phyloP scores from a whole-genome alignment of 1,139 yeast species.

The Arxiozyma slooffiae region DNA sequence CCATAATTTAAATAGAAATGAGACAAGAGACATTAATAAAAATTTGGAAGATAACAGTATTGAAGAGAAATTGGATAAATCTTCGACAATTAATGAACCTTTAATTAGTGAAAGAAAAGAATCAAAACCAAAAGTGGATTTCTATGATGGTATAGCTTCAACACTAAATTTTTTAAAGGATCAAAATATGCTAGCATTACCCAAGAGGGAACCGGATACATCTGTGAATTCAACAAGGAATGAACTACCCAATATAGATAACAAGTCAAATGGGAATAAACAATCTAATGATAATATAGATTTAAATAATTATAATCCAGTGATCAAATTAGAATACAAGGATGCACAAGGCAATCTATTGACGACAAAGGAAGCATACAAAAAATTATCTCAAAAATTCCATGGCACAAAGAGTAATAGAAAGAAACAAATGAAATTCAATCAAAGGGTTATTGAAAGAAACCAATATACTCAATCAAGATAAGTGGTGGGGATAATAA shows the following conservation, averaged over 20 bases:
- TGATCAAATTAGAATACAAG: conserved; percentile 51
- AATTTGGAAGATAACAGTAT: not conserved
- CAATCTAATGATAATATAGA: not conserved
- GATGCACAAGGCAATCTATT: conserved; percentile 65
- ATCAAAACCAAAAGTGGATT: conserved; percentile 16
- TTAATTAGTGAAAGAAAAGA: too few relatives aligned
- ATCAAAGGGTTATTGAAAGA: conserved; percentile 33
- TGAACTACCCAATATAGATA: not conserved
- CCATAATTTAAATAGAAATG: not conserved
- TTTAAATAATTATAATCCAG: conserved; percentile 50
- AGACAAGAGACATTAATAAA: not conserved
- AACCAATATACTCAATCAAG: conserved; percentile 24
- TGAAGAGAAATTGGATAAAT: too few relatives aligned
- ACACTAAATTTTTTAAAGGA: conserved; percentile 47
- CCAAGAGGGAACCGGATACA: conserved; percentile 10
- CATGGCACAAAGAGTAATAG: conserved; percentile 58
- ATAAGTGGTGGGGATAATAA: not conserved
- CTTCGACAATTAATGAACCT: not conserved
- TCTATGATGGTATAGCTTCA: conserved; percentile 47
- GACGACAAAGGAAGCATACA: conserved; percentile 70
- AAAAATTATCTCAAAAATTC: conserved; percentile 73
- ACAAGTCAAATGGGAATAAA: not conserved
- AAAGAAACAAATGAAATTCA: conserved; percentile 31
- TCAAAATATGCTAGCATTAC: conserved; percentile 36
- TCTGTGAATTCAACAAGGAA: not conserved